Conservation (phyloP, 805 yeast genomes). For the Helenozyma rhizophorensis region DNA sequence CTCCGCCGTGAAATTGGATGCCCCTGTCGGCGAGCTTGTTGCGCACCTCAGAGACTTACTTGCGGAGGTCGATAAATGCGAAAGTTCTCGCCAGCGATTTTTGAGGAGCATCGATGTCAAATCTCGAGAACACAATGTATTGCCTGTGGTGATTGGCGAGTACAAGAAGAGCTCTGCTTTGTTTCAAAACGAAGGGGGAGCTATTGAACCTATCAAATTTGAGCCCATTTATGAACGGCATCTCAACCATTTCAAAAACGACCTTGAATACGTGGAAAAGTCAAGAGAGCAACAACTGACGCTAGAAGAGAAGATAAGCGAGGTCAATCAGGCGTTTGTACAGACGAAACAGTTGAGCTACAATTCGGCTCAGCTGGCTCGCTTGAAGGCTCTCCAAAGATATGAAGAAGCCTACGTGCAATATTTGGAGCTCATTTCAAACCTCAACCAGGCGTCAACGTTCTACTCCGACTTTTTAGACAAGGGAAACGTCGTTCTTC, state of each 20-base stretch:
- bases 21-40: constrained; percentile 25
- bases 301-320: constrained; percentile 16
- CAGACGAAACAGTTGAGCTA: constrained; percentile 5
- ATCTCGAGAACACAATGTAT: constrained; percentile 42
- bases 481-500: constrained; percentile 41
- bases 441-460: constrained; percentile 61
- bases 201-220: constrained; percentile 26
- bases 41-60: constrained; percentile 34
- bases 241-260: constrained; percentile 45
- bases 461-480: constrained; percentile 63
- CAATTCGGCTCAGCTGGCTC: constrained; percentile 23
- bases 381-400: constrained; percentile 48
- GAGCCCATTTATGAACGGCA: constrained; percentile 38
- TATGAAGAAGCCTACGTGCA: constrained; percentile 48
- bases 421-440: constrained; percentile 52
- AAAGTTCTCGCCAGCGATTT: constrained; percentile 35
- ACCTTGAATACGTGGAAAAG: constrained; percentile 42
- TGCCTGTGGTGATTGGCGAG: constrained; percentile 50
- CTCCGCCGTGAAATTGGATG: constrained; percentile 29
- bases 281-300: constrained; percentile 26
- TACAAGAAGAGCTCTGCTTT: constrained; percentile 28
- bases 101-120: constrained; percentile 41
- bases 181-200: constrained; percentile 14
- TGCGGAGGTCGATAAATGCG: constrained; percentile 25
- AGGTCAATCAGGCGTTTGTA: constrained; percentile 10